Conservation (phyloP, 208 protist species). For the Trypanosoma platydactyli region DNA sequence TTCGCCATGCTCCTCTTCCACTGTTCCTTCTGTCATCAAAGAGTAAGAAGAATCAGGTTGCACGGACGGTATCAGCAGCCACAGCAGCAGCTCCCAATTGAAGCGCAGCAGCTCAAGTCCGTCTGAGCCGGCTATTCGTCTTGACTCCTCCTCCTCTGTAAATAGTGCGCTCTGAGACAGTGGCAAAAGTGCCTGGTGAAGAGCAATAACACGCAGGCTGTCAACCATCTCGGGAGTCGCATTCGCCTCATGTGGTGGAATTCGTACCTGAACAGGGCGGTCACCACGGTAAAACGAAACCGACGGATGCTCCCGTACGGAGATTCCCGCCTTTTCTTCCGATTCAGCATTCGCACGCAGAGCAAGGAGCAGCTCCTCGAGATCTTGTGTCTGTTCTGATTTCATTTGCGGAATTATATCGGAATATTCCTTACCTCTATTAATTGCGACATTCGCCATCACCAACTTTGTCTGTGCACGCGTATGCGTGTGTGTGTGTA, state of each 20-base stretch:
- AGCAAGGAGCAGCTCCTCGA: constrained; percentile 4
- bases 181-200: constrained; percentile 76
- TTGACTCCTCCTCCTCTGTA: constrained; percentile 62
- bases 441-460: neutral
- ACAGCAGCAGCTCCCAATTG: constrained; percentile 69
- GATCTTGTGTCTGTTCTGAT: constrained; percentile 6
- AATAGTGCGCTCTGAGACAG: constrained; percentile 27
- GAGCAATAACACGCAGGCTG: constrained; percentile 47
- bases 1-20: neutral
- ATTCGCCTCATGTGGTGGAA: neutral
- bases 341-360: constrained; percentile 16
- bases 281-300: constrained; percentile 64
- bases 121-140: constrained; percentile 48
- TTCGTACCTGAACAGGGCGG: constrained; percentile 23
- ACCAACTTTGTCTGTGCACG: neutral
- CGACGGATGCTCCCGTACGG: constrained; percentile 39
- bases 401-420: neutral
- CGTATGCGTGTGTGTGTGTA: neutral
- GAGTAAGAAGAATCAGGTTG: neutral
- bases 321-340: neutral
- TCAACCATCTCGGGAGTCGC: neutral
- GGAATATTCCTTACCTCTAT: neutral
- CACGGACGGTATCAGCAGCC: constrained; percentile 56
- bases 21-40: neutral
- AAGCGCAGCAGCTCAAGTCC: constrained; percentile 67